Evolutionary conservation across 495 filamentous ascomycete species (phyloP), one percentile per base, ranked within the genome.

Genomic region (Aspergillus mulundensis): DNA sequence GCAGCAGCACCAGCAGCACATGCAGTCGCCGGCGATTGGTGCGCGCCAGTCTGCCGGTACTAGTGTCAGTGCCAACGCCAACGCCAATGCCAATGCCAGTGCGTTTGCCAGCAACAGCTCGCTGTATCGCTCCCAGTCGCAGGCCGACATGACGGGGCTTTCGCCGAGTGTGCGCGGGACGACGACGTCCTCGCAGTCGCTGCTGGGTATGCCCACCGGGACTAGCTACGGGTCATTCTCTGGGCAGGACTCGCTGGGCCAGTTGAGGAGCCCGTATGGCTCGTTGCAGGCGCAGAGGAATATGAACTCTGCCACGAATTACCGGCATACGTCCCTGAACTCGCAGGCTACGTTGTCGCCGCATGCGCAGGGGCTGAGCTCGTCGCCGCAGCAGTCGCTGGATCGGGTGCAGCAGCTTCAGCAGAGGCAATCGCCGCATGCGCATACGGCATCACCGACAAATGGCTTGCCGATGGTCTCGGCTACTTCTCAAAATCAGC

Each of bases 81-180:
- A 59, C 51, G 64, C 23, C 60, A 72, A 11, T 60, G 66, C 8
- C 70, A 71, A 40, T 57, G 68, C 57, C 50, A 65, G 58, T 51
- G 64, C 63, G 20, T 65, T 65, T 44, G 20, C 65, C 14, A 50
- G 57, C 7, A 69, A 63, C 23, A 73, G 64, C 50, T 53, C 63
- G 1, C 50, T 70, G 11, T 66, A 66, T 20, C 69, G 67, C 3
- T 56, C 50, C 25, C 68, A 64, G 25, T 53, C 67, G n/a, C 70
- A 72, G 52, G 60, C 69, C 21, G 66, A 62, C 20, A 62, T 70
- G 23, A 45, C 63, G 6, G 42, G 66, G 1, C 65, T 71, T 47
- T 73, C 70, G 5, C 72, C 72, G 8, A 71, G 73, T 58, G 48
- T 70, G 50, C 70, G 70, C 58, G 72, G 72, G 48, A 72, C 73